These are phyloP conservation scores for Metarhizium sp. DNA, from an alignment of 2,329 filamentous ascomycete genomes.

Conservation along the genomic window DNA sequence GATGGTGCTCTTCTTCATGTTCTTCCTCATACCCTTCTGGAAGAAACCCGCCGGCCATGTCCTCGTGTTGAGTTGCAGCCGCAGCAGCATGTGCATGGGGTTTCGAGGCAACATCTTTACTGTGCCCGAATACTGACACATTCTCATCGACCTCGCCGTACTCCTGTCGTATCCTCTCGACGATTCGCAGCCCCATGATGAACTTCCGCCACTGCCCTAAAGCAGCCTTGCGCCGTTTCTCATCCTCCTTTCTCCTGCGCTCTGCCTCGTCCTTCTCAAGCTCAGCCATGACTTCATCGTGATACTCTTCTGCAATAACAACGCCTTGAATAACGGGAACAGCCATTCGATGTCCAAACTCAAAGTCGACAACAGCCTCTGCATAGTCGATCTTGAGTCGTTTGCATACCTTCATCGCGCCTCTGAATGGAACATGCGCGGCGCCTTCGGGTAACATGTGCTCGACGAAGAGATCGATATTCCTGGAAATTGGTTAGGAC, in stretches of 20 bases:
- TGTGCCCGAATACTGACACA: slow-evolving; percentile 46
- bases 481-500: slow-evolving; percentile 31
- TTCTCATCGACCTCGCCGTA: slow-evolving; percentile 56
- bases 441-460: slow-evolving; percentile 86
- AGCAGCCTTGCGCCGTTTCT: slow-evolving; percentile 67
- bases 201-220: slow-evolving; percentile 79
- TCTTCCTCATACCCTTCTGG: slow-evolving; percentile 46
- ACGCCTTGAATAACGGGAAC: slow-evolving; percentile 88
- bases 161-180: slow-evolving; percentile 65
- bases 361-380: slow-evolving; percentile 91
- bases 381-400: slow-evolving; percentile 80
- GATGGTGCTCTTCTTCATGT: slow-evolving; percentile 24
- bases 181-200: slow-evolving; percentile 73
- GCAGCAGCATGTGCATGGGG: slow-evolving; percentile 11
- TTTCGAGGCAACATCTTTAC: slow-evolving; percentile 13
- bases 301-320: slow-evolving; percentile 75
- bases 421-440: slow-evolving; percentile 71
- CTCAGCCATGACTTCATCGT: slow-evolving; percentile 64
- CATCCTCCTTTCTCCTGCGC: slow-evolving; percentile 67
- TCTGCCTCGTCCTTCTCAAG: slow-evolving; percentile 72
- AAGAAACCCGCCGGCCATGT: slow-evolving; percentile 52
- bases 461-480: slow-evolving; percentile 90
- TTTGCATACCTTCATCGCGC: slow-evolving; percentile 71
- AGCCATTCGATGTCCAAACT: slow-evolving; percentile 90
- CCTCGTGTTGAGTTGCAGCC: slow-evolving; percentile 29